Evolutionary conservation across 2,329 filamentous ascomycete species (phyloP), one percentile per base, ranked within the genome.

Genomic region (Exophiala mesophila): DNA sequence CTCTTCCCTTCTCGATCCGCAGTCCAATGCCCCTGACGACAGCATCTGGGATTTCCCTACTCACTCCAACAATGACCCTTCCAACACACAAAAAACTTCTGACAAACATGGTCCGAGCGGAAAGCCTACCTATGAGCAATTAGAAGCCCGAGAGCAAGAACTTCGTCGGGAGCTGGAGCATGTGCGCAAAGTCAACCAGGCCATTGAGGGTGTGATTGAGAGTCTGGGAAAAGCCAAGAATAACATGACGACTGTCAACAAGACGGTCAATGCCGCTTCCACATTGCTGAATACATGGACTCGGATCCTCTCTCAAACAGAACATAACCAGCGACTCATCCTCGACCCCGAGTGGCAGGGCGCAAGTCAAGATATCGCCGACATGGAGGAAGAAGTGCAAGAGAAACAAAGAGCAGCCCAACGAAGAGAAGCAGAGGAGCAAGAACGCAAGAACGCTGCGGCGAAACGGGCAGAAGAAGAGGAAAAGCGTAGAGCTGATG

Each of bases 221-320:
- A 72, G 69, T 36, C 58, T 73, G 12, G 65, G 68, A 40, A 63
- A 62, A 31, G 70, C 70, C 12, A 71, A 69, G 51, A 64, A 61
- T 13, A 73, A 73, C 45, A 72, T 73, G 68, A 66, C 68, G 85
- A 94, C 84, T 17, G 89, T 97, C 24, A 84, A 84, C 40, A 77
- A 77, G 49, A 96, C 92, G 3, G 88, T 97, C 30, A 77, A 77
- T 53, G 90, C 89, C 41, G 88, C 92, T 3, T 94, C 89, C 10
- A 85, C 85, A 1, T 77, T 98, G 10, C 80, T 98, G 21, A 88
- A 94, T 57, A 94, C 89, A 12, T 98, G 90, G 90, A 94, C 88
- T 6, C 82, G 88, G 39, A 96, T 98, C 53, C 77, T 98, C 9
- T 92, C 88, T 5, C 92, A 98, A 65, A 96, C 92, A 3, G 92